A percentile compares a stretch with the other conserved stretches of the same genome.
Conservation (phyloP, 495 filamentous ascomycete genomes). For the Bacidia gigantensis region DNA sequence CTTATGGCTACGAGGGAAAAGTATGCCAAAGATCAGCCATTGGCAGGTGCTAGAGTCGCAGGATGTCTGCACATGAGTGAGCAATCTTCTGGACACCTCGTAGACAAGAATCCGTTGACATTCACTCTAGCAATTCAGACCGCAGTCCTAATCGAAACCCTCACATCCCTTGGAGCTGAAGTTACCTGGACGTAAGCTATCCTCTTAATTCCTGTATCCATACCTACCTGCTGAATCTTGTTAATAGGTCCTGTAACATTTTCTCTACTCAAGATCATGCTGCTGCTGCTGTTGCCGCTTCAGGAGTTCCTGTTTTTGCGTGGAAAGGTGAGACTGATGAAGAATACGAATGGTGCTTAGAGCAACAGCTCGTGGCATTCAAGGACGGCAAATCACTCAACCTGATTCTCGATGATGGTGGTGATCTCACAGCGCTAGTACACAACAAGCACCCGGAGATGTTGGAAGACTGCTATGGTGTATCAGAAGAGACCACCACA, state of each 20-base stretch:
- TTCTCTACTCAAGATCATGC: slow-evolving; percentile 99
- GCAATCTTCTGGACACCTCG: slow-evolving; percentile 11
- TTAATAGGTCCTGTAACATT: slow-evolving; percentile 68
- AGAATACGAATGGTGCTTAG: slow-evolving; percentile 98
- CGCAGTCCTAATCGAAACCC: slow-evolving; percentile 95
- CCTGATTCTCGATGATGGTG: slow-evolving; percentile 97
- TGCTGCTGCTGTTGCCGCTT: slow-evolving; percentile 88
- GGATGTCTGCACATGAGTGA: slow-evolving; percentile 98
- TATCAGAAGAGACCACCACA: slow-evolving; percentile 98
- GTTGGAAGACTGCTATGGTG: slow-evolving; percentile 93
- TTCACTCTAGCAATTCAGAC: slow-evolving; percentile 72
- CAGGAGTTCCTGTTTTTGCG: slow-evolving; percentile 91
- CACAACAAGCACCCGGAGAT: slow-evolving; percentile 96
- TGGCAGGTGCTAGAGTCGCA: slow-evolving; percentile 82
- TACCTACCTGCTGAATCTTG: neutral
- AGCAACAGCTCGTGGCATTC: slow-evolving; percentile 95
- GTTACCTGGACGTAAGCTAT: slow-evolving; percentile 71
- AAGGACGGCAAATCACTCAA: slow-evolving; percentile 93
- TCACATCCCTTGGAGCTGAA: slow-evolving; percentile 85
- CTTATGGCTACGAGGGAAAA: slow-evolving; percentile 88
- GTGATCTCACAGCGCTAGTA: slow-evolving; percentile 90
- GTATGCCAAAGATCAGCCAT: slow-evolving; percentile 85
- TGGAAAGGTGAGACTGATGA: slow-evolving; percentile 99
- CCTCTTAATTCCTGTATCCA: neutral
- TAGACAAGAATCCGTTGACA: slow-evolving; percentile 2